Percentiles rank a stretch among this genome's conserved stretches.
These are phyloP conservation scores for Tillandsia leiboldiana DNA, from an alignment of 176 grass and related monocot genomes.

Conservation along the genomic window DNA sequence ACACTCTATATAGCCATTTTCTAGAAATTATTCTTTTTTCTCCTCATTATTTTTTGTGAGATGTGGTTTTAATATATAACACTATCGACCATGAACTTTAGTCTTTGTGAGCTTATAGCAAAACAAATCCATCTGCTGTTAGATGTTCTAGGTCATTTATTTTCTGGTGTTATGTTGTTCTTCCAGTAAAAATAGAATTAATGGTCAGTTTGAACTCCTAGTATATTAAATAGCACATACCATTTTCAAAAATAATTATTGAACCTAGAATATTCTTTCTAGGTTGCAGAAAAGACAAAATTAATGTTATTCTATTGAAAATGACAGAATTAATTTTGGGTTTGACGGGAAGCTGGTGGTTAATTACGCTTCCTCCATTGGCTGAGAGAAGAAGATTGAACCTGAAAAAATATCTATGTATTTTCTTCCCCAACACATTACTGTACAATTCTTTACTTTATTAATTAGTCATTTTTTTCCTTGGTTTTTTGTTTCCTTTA, in stretches of 20 bases:
- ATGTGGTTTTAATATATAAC: background rate
- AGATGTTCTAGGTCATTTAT: no score
- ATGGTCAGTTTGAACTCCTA: background rate
- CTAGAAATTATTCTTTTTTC: background rate
- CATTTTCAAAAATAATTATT: background rate
- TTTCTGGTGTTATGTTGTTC: background rate
- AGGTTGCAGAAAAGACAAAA: background rate
- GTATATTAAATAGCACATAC: background rate
- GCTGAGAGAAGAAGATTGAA: constrained; percentile 13
- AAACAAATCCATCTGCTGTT: no score
- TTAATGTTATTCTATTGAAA: constrained; percentile 8
- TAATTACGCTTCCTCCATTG: constrained; percentile 76
- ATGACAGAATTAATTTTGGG: constrained; percentile 74
- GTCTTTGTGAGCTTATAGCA: no score
- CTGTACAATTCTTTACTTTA: background rate
- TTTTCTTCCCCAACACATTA: background rate
- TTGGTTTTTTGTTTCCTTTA: no score
- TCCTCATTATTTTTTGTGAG: background rate
- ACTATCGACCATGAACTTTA: no score
- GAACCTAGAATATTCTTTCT: background rate
- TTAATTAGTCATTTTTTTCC: no score
- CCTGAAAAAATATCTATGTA: background rate
- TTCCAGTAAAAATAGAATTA: background rate
- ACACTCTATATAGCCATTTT: background rate
- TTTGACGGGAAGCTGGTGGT: constrained; percentile 80